Evolutionary conservation across 768 basidiomycete species (phyloP), one percentile per base, ranked within the genome.

Genomic region (Pleurotus giganteus): DNA sequence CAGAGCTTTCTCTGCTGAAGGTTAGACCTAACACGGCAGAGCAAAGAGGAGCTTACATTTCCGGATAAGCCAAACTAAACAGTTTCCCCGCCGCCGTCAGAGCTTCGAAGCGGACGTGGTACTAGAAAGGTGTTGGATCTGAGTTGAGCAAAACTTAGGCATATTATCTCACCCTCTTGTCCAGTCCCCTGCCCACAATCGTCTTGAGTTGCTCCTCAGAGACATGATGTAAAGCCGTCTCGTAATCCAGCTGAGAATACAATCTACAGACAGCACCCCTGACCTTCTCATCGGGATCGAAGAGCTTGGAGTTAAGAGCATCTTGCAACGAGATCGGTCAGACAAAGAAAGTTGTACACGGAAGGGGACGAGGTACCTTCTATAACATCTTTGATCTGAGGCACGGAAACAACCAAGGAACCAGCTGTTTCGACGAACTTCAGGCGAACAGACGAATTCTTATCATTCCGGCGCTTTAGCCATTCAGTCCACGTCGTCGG

Each of bases 221-320:
- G 26, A 95, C 84, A 62, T 92, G 85, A 65, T 96, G 94, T 28
- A 94, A 66, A 0, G 86, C 89, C 0, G 88, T 89, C 69, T 99
- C 97, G 64, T 93, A 98, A 66, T 98, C 95, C 9, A 98, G 71
- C 53, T 85, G 80, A 1, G 85, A 84, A 60, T 93, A 92, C 9
- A 91, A 70, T 63, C 81, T 85, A 75, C 94, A 96, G 0, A 85
- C 85, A 0, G 92, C 87, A 4, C 89, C 83, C 26, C 97, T 84
- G 37, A 99, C 86, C 63, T 86, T 91, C 56, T 98, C 97, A 59
- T 98, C 97, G 0, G 91, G 87, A 67, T 99, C 97, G 1, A 81
- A 62, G 4, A 96, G 70, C 63, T 95, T 95, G 12, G 70, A 64
- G 21, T 69, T 64, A 28, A 95, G 70, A 31, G 82, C 73, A 3